phyloP scores from a whole-genome alignment of 352 stramenopile genomes.

The Phytophthora ohioensis region DNA sequence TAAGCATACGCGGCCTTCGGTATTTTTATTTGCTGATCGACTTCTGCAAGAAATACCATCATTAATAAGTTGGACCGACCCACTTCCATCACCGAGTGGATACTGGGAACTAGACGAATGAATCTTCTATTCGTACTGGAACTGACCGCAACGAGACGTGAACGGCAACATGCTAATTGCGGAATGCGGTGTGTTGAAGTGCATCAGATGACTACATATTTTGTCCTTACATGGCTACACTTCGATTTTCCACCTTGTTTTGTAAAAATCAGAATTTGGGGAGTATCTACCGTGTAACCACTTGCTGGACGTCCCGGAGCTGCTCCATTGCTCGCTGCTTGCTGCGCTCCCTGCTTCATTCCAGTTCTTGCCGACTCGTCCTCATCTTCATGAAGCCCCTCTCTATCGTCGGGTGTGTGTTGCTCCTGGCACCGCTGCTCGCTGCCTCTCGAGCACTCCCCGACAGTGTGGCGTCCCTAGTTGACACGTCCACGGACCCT shows the following conservation, averaged over 20 bases:
- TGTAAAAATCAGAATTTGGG: conserved; percentile 1
- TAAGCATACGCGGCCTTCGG: too few species aligned
- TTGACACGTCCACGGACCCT: conserved; percentile 57
- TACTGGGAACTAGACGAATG: too few species aligned
- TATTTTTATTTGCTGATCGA: too few species aligned
- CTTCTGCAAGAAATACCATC: too few species aligned
- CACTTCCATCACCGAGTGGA: too few species aligned
- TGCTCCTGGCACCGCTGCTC: conserved; percentile 21
- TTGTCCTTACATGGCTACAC: too few species aligned
- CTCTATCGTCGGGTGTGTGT: conserved; percentile 24
- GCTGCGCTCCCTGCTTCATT: conserved; percentile 4
- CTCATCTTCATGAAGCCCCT: conserved; percentile 25
- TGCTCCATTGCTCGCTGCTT: conserved; percentile 5
- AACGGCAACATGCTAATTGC: too few species aligned
- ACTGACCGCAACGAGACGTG: too few species aligned
- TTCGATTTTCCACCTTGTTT: background rate
- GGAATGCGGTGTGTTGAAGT: too few species aligned
- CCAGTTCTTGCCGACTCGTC: conserved; percentile 7
- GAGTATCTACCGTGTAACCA: background rate
- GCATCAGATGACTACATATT: too few species aligned
- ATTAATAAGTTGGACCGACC: too few species aligned
- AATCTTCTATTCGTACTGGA: too few species aligned
- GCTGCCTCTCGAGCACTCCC: conserved; percentile 34
- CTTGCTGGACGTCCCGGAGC: conserved; percentile 5
- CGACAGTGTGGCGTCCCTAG: conserved; percentile 46